These are phyloP conservation scores for Cyclanthera cordifolia DNA, from an alignment of 306 rosid genomes.

Conservation along the genomic window DNA sequence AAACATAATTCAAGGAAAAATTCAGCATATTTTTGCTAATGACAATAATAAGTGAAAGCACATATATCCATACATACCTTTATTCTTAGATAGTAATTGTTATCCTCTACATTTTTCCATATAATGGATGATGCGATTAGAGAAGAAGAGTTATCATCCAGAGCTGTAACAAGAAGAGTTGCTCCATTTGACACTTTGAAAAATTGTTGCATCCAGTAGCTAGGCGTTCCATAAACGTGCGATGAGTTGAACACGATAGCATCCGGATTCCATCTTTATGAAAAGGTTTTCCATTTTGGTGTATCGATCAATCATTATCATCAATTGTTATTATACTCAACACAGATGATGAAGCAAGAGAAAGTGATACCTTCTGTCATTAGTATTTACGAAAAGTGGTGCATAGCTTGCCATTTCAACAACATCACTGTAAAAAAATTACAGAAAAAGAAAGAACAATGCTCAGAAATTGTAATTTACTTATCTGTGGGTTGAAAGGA, in stretches of 20 bases:
- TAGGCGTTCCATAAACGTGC: slow-evolving; percentile 74
- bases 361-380: slow-evolving; percentile 51
- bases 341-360: not conserved
- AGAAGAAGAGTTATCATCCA: slow-evolving; percentile 22
- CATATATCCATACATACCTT: slow-evolving; percentile 31
- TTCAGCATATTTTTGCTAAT: not conserved
- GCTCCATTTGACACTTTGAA: slow-evolving; percentile 74
- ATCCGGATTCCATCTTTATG: slow-evolving; percentile 77
- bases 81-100: slow-evolving; percentile 32
- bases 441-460: slow-evolving; percentile 1
- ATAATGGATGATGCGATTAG: slow-evolving; percentile 56
- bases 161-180: slow-evolving; percentile 44
- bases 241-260: slow-evolving; percentile 77
- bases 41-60: not conserved
- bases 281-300: slow-evolving; percentile 19
- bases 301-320: not conserved
- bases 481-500: no score
- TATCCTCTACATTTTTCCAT: slow-evolving; percentile 26
- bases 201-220: slow-evolving; percentile 77
- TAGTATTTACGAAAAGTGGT: slow-evolving; percentile 72
- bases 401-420: slow-evolving; percentile 85
- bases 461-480: no score
- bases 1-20: not conserved
- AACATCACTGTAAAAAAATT: slow-evolving; percentile 43
- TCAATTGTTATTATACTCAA: not conserved